Conservation (phyloP, 192 early-diverging fungal species). For the Podila epigama region DNA sequence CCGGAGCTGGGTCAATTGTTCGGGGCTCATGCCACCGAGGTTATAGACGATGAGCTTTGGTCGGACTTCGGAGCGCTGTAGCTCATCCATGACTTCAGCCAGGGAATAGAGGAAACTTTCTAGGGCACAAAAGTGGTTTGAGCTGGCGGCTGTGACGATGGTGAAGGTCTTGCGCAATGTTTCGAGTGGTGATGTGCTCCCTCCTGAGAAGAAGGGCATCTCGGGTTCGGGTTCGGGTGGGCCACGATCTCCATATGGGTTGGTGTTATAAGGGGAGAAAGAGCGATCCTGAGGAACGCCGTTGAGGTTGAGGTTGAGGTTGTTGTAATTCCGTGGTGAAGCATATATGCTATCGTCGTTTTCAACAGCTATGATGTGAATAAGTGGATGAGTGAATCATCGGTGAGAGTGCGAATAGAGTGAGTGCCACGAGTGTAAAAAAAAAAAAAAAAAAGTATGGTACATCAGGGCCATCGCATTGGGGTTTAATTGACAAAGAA, state of each 20-base stretch:
- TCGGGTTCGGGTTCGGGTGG: constrained; percentile 26
- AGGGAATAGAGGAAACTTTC: constrained; percentile 56
- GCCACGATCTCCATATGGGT: not conserved
- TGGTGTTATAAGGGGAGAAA: not conserved
- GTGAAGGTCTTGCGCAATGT: constrained; percentile 47
- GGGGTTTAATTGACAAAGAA: constrained; percentile 7
- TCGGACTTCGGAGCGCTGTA: constrained; percentile 35
- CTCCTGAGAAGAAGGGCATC: constrained; percentile 17
- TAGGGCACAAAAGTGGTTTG: constrained; percentile 62
- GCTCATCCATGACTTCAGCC: constrained; percentile 33
- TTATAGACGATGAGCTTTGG: constrained; percentile 59
- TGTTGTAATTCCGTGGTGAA: no score
- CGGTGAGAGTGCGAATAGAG: no score
- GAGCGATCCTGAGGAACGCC: not conserved
- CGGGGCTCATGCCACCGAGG: constrained; percentile 52
- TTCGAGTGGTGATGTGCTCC: constrained; percentile 23
- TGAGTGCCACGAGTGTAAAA: no score
- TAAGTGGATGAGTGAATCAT: no score
- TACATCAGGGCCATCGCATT: constrained; percentile 21
- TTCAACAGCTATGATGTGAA: no score
- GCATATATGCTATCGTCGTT: no score
- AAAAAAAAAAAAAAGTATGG: no score
- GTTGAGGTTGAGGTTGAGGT: no score
- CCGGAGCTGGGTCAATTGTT: constrained; percentile 47
- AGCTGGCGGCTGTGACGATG: constrained; percentile 58